phyloP scores from a whole-genome alignment of 2,329 filamentous ascomycete genomes.

The Claviceps monticola region DNA sequence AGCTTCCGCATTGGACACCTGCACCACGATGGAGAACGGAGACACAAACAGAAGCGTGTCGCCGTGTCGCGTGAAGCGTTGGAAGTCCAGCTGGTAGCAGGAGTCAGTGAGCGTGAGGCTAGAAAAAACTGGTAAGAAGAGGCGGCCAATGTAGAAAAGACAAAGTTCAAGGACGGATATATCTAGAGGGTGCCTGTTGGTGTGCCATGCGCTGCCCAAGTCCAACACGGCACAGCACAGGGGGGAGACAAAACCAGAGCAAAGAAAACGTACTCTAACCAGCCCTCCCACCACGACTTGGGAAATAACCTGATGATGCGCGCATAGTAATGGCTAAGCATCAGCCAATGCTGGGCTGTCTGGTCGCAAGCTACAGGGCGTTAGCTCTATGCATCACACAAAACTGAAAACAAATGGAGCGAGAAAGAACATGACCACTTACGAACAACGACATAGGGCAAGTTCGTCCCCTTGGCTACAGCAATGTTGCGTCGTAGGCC shows the following conservation, averaged over 20 bases:
- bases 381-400: background rate
- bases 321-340: conserved; percentile 39
- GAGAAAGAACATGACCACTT: conserved; percentile 15
- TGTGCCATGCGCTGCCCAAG: too few relatives aligned
- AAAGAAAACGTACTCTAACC: conserved; percentile 36
- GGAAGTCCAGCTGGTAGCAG: conserved; percentile 40
- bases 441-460: conserved; percentile 42
- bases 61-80: conserved; percentile 43
- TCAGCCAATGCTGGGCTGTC: conserved; percentile 5
- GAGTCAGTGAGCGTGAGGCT: conserved; percentile 47
- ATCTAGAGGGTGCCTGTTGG: background rate
- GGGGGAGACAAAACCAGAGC: background rate
- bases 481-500: conserved; percentile 32
- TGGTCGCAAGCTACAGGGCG: background rate
- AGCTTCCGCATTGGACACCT: conserved; percentile 48
- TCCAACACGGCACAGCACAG: background rate
- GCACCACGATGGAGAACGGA: conserved; percentile 37
- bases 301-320: conserved; percentile 43
- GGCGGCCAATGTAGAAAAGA: background rate
- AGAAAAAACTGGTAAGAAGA: background rate
- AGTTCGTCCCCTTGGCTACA: conserved; percentile 34
- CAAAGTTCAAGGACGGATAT: background rate
- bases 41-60: conserved; percentile 54
- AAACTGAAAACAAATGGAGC: background rate
- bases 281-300: conserved; percentile 37